A percentile compares a stretch with the other conserved stretches of the same genome.
Evolutionary conservation across 345 rosid species (phyloP).

Genomic region (Angophora floribunda): DNA sequence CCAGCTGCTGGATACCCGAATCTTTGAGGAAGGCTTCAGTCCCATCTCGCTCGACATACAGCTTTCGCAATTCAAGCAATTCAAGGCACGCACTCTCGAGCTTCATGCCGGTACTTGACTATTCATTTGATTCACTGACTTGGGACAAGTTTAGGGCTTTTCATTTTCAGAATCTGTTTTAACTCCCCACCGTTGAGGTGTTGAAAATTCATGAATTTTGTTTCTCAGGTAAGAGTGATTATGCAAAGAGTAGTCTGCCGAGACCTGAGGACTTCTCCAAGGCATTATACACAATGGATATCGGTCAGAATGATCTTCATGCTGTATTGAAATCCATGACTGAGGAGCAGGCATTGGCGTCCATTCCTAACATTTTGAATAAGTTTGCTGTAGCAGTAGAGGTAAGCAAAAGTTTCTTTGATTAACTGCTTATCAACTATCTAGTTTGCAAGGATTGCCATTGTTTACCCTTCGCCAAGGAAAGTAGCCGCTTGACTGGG

Average conservation of each 20-base stretch:
- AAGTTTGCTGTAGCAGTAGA: constrained; percentile 64
- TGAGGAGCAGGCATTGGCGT: constrained; percentile 52
- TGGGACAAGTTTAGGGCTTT: constrained; percentile 29
- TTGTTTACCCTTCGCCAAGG: neutral
- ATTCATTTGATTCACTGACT: neutral
- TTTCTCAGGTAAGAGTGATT: constrained; percentile 30
- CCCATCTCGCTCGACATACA: constrained; percentile 85
- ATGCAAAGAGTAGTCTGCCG: constrained; percentile 56
- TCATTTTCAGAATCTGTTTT: neutral
- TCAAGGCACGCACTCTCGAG: constrained; percentile 50
- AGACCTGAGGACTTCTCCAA: constrained; percentile 68
- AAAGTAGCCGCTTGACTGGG: neutral
- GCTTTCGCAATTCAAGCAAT: constrained; percentile 65
- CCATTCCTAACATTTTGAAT: constrained; percentile 55
- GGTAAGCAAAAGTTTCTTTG: neutral
- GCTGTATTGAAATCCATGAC: constrained; percentile 65
- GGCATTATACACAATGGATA: constrained; percentile 87
- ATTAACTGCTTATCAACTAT: neutral
- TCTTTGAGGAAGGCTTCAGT: constrained; percentile 70
- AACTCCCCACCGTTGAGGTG: neutral
- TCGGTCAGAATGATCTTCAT: constrained; percentile 93
- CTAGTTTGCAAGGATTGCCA: neutral
- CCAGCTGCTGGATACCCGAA: constrained; percentile 65
- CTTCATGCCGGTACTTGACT: neutral
- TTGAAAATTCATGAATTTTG: neutral